Evolutionary conservation across 148 eudicot genomes (phyloP), one percentile per base, ranked within the genome.

Genomic region (Diospyros lotus): DNA sequence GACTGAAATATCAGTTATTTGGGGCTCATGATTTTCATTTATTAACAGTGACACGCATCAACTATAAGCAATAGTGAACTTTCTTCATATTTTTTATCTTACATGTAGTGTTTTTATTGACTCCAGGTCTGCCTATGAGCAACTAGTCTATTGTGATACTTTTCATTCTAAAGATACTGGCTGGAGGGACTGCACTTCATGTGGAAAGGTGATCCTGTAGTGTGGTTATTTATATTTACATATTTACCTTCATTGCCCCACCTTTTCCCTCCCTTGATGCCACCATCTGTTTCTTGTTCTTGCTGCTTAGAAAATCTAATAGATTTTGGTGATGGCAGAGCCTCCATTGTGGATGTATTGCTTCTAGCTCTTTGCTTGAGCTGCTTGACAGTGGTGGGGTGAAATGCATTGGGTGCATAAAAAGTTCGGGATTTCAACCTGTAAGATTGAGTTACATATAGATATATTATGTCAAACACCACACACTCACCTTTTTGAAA

Each of bases 261-360:
- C 17, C 50, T 1, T 45, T 56, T 60, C 42, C 56, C 6, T 10
- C 52, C 53, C 10, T 39, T 53, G 44, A 14, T 28, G 15, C 15
- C 63, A 28, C 40, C 50, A 39, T 38, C 64, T 18, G 58, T 75
- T 74, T 65, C 68, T 55, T 58, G 28, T 52, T 63, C 70, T 69
- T 83, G 62, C 72, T n/a, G 28, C 46, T 53, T 39, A 60, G n/a
- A 69, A 62, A 54, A 61, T 54, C 75, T 79, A 46, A 78, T 45
- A 72, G 28, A 14, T 64, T 65, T 77, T 79, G 75, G 38, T 77
- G 18, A 75, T 77, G 73, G 54, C 93, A 95, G 99, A 90, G 82
- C 68, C 94, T 95, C 68, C 99, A 95, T 83, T 95, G 99, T 82
- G 99, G 99, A 80, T 95, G 99, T 84, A 87, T 95, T 81, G 93